Base-by-base conservation (phyloP, 352 stramenopile species). In the Phytophthora megakarya region DNA sequence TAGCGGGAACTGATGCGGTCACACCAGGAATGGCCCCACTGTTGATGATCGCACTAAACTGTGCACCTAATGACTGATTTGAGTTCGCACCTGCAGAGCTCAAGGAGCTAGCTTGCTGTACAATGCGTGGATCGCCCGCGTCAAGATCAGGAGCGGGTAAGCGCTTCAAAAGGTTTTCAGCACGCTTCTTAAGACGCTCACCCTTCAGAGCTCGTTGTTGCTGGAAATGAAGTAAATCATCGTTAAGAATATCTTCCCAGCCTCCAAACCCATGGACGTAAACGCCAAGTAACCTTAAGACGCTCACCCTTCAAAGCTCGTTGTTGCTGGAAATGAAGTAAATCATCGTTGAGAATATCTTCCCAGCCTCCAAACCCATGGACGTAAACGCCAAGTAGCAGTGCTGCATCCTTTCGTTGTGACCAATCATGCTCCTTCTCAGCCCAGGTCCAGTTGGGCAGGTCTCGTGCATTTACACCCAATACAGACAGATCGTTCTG, bases 291-390 rank as follows among this genome's bases (percentile, higher is more conserved):
- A 95, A 71, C 47, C n/a, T n/a, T n/a, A n/a, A n/a, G n/a, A n/a
- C n/a, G n/a, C n/a, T 92, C 86, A n/a, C 87, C 85, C 44, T 93
- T 95, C 0, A 95, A 43, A 18, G 82, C 87, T 25, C 87, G 80
- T 67, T 95, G 87, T n/a, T 81, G 71, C 35, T 92, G 83, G 37
- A 95, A 87, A 48, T 84, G 71, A 23, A 95, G 76, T 42, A 88
- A 72, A 18, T 91, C 83, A 57, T 95, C 87, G 48, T 90, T 90
- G 23, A 95, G 37, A 38, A 95, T 93, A 44, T 94, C 85, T 75
- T 95, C 87, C 87, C 87, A 95, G 5, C 75, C 80, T 48, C 87
- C 84, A 73, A 95, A 94, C 18, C 87, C 87, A 53, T 95, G 87
- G 7, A 95, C 73, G 63, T 93, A 92, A 21, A 95, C 86, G 19